Evolutionary conservation across 129 eudicot species (phyloP), one percentile per base, ranked within the genome.

Genomic region (Arctium minus): DNA sequence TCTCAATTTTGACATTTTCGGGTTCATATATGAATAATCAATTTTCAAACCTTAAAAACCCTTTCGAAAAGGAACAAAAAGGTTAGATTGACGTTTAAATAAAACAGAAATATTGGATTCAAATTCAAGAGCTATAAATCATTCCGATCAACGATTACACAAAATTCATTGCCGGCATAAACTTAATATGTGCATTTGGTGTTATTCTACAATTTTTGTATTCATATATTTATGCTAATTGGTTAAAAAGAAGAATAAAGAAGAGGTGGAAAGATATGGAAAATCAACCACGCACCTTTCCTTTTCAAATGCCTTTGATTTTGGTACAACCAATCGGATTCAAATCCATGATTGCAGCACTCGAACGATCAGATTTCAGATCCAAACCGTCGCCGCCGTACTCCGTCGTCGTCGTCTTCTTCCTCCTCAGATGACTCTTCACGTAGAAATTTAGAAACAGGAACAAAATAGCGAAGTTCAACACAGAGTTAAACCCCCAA

Each of bases 401-500:
- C 48, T 46, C 65, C 27, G 74, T 46, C 53, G 17, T 4, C 67
- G 11, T 30, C 73, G 3, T 46, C 35, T 3, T 72, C 72, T 84
- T 85, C 48, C 48, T 80, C 62, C 33, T 36, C 17, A 84, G 36
- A 76, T 78, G 83, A 75, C 86, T 86, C 75, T 82, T 90, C 13
- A 92, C 79, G 60, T 90, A 92, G 81, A 89, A 94, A 85, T 89
- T 94, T 83, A 94, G 32, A 60, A 89, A 86, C 62, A 94, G 81
- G 2, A 89, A 40, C 67, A 92, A 67, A 86, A 92, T 90, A 0
- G 88, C 89, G 6, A 48, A 86, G 38, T 94, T 92, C 22, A 94
- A 87, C 3, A 90, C 92, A 1, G 98, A 94, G 80, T 94, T 94
- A 68, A 92, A 82, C 33, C 88, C 81, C 98, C 97, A 94, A 0